phyloP scores from a whole-genome alignment of 306 rosid species.

The Trichosanthes truncata region DNA sequence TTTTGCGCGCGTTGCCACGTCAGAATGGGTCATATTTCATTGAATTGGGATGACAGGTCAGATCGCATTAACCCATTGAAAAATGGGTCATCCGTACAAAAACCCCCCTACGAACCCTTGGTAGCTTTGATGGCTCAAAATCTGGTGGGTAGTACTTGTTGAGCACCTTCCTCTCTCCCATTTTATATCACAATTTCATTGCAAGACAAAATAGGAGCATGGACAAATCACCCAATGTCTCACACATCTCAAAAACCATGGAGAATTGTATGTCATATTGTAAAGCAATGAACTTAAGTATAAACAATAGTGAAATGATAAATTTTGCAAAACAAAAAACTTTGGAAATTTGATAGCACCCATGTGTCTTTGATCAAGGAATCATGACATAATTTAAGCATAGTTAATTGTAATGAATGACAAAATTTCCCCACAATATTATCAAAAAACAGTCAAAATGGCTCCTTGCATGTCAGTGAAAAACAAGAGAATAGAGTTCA shows the following conservation, averaged over 20 bases:
- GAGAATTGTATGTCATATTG: not conserved
- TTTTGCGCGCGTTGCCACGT: no score
- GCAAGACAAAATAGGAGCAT: not conserved
- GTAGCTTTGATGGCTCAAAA: slow-evolving; percentile 78
- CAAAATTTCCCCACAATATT: not conserved
- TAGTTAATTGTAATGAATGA: not conserved
- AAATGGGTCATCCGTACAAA: no score
- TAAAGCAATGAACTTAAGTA: not conserved
- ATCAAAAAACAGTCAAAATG: not conserved
- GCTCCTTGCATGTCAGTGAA: no score
- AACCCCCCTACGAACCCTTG: slow-evolving; percentile 48
- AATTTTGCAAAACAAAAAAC: not conserved
- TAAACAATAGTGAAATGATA: not conserved
- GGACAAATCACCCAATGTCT: not conserved
- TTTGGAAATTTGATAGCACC: not conserved
- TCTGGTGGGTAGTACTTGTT: slow-evolving; percentile 95
- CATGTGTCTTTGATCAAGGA: not conserved
- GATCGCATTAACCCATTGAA: no score
- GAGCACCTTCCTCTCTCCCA: slow-evolving; percentile 90
- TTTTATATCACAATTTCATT: slow-evolving; percentile 21
- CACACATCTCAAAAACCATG: not conserved
- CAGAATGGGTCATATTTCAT: no score
- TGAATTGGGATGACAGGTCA: no score
- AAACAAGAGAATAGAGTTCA: not conserved
- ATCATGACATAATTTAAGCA: not conserved